Base-by-base conservation (phyloP, 805 yeast species). In the Kregervanrija delftensis region DNA sequence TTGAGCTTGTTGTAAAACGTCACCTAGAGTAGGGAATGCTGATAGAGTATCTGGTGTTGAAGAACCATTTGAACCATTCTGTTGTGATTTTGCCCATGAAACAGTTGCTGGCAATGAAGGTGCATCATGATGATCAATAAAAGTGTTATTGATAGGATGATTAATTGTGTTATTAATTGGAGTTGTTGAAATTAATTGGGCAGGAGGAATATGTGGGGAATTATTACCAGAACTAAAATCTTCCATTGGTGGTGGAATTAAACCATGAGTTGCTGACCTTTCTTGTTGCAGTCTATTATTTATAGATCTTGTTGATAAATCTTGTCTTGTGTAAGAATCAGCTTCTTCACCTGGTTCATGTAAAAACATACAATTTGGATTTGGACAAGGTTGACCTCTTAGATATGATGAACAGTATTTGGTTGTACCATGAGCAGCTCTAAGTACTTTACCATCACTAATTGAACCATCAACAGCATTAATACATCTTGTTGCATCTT, bases 341-440 rank as follows among this genome's bases (percentile, higher is more conserved):
- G 98, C 98, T 64, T 93, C 99, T 70, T 93, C 99, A 47, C 99
- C 99, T 6, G 99, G 99, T 66, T 93, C 99, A 64, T 93, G 99
- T 57, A 93, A 73, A 59, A 93, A 93, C 99, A 93, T 93, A 74
- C 99, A 93, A 60, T 89, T 88, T 50, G 98, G 98, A 66, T 93
- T 93, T 48, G 96, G 99, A 68, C 99, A 93, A 9, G 93, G 83
- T 62, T 87, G 95, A 33, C 96, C 97, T 54, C 97, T 76, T 51
- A 93, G 69, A 61, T 93, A 93, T 3, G 96, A 84, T n/a, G 96
- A 87, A 64, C 99, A 93, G 69, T 93, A 93, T 65, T 93, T 93
- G 11, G 99, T 93, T 4, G 99, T 93, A 61, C 99, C 99, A 64
- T 90, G 95, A 0, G 98, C 97, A 12, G 99, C 99, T 49, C 91